Evolutionary conservation across 2,329 filamentous ascomycete genomes (phyloP).

Genomic region (Sphaerulina populicola): DNA sequence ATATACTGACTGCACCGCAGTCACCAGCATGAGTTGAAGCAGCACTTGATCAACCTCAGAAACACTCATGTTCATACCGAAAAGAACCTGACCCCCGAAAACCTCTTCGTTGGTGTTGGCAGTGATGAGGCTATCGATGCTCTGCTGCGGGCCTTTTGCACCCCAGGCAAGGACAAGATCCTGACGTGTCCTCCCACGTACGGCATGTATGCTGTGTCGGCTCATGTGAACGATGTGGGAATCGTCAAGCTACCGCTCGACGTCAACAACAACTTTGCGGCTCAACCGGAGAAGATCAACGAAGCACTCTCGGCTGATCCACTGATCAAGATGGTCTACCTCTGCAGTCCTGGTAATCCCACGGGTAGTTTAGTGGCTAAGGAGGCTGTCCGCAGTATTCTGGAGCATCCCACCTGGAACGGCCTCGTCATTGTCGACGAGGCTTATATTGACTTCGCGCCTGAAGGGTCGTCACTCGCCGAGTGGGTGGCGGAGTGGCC

Average conservation of each 20-base stretch:
- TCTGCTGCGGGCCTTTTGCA: constrained; percentile 85
- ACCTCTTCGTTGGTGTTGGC: constrained; percentile 90
- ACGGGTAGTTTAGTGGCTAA: constrained; percentile 74
- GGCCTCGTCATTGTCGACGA: constrained; percentile 89
- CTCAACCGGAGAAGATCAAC: constrained; percentile 63
- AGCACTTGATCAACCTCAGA: constrained; percentile 74
- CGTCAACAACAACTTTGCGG: constrained; percentile 60
- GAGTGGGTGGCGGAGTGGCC: constrained; percentile 90
- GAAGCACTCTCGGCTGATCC: constrained; percentile 55
- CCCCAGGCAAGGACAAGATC: constrained; percentile 78
- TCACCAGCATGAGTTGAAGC: constrained; percentile 80
- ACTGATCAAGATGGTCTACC: constrained; percentile 77
- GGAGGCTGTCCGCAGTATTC: constrained; percentile 60
- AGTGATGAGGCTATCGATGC: constrained; percentile 96
- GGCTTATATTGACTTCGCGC: constrained; percentile 92
- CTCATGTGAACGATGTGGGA: constrained; percentile 83
- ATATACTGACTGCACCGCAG: constrained; percentile 30
- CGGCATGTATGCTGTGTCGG: constrained; percentile 94
- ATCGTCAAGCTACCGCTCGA: constrained; percentile 81
- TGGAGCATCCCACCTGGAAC: constrained; percentile 89
- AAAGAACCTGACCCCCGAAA: constrained; percentile 64
- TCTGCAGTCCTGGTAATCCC: constrained; percentile 93
- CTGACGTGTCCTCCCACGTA: constrained; percentile 94
- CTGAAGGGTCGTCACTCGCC: constrained; percentile 68
- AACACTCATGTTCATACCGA: constrained; percentile 75